Percentiles rank a stretch among this genome's conserved stretches.
phyloP scores from a whole-genome alignment of 495 filamentous ascomycete genomes.

The Daldinia childiae region DNA sequence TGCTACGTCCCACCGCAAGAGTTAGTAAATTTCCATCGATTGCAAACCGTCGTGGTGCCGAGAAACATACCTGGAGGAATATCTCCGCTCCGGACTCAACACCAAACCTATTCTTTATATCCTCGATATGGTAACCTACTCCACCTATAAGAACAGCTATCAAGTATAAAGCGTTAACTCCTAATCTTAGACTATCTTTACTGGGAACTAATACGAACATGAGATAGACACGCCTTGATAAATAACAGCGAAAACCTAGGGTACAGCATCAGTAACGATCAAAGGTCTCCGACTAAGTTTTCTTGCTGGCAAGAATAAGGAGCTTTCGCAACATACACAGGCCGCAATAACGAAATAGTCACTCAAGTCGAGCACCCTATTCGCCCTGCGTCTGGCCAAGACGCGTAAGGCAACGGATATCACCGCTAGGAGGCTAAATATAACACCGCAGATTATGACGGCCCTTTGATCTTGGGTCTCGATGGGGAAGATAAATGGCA shows the following conservation, averaged over 20 bases:
- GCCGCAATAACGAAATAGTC: conserved; percentile 45
- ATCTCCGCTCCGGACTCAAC: conserved; percentile 17
- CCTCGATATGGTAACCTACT: conserved; percentile 32
- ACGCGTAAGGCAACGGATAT: conserved; percentile 36
- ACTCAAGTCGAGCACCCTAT: conserved; percentile 40
- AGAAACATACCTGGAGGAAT: conserved; percentile 29
- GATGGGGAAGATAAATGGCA: conserved; percentile 43
- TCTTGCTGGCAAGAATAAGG: not conserved
- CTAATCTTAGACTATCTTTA: not conserved
- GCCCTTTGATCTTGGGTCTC: conserved; percentile 40
- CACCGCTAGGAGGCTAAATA: conserved; percentile 37
- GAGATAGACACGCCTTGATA: conserved; percentile 37
- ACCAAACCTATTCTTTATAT: conserved; percentile 36
- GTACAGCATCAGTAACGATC: conserved; percentile 3
- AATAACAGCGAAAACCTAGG: conserved; percentile 28
- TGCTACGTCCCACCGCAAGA: conserved; percentile 10
- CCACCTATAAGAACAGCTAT: conserved; percentile 38
- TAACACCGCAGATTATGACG: conserved; percentile 37
- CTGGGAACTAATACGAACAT: conserved; percentile 32
- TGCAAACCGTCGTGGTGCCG: not conserved
- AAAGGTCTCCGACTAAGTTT: not conserved
- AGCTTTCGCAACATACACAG: conserved; percentile 38
- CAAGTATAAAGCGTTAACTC: conserved; percentile 15
- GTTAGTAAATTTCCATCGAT: conserved; percentile 5
- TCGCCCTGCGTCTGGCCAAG: conserved; percentile 35